Evolutionary conservation across 2,329 filamentous ascomycete genomes (phyloP), one percentile per base, ranked within the genome.

Genomic region (Ceratocystis ficicola): DNA sequence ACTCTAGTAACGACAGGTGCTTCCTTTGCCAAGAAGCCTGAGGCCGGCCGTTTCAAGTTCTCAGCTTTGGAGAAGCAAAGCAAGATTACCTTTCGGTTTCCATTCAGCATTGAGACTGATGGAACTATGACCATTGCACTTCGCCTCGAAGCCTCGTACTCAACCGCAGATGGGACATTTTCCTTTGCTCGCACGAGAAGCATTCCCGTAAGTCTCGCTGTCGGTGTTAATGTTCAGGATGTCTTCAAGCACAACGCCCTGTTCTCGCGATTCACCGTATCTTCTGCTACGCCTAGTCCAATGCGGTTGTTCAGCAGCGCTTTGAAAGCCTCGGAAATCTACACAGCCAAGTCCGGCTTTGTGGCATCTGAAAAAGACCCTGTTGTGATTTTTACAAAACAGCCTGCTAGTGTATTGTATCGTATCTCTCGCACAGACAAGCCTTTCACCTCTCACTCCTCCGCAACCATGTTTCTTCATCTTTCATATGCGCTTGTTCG

Each of bases 191-290:
- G 17, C 79, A 81, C 6, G 81, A 83, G 57, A 22, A 83, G 80
- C 2, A 80, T 95, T 22, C 82, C 86, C 2, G 87, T 94, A 1
- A 82, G 88, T 0, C 79, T 99, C 3, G 89, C 90, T 0, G 80
- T 99, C 2, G 92, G 93, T 2, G 94, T 99, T 69, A 97, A 97
- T 70, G 94, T 99, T 5, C 92, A 97, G 71, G 94, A 99, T 71
- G 84, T 95, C 32, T 97, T 97, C 78, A 95, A 96, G 73, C 85
- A 90, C 69, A 78, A 85, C 6, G 81, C 84, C 0, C 80, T 97
- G 0, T 94, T 94, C 72, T 96, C 92, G 0, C 87, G 87, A 8
- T 99, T 99, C 73, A 95, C 89, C 15, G 87, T 99, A 64, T 91
- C 90, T 12, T 91, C 92, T 0, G 87, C 90, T 0, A 89, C 81